Conservation (phyloP, 352 stramenopile species). For the Aphanomyces euteiches region DNA sequence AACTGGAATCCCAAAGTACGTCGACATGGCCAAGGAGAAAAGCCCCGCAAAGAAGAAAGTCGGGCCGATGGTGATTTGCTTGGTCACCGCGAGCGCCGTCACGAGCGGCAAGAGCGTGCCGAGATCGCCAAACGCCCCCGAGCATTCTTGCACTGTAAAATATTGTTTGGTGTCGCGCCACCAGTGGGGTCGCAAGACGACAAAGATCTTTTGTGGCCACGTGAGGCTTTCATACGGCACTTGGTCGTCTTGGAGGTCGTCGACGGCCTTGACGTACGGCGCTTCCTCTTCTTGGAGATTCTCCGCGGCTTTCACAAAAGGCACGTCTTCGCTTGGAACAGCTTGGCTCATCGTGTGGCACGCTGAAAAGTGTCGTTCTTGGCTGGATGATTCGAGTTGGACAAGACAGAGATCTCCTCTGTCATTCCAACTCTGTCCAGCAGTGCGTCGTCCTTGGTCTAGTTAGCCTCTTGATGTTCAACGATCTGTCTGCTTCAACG, state of each 20-base stretch:
- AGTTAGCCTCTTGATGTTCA: no score
- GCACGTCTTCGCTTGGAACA: no score
- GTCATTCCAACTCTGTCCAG: no score
- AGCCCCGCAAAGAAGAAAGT: conserved; percentile 90
- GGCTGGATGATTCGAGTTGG: no score
- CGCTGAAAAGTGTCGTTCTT: no score
- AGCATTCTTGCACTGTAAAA: conserved; percentile 73
- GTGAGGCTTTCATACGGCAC: conserved; percentile 36
- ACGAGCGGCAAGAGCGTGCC: conserved; percentile 93
- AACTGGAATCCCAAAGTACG: conserved; percentile 89
- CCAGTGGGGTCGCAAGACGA: conserved; percentile 56
- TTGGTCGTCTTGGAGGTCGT: not conserved
- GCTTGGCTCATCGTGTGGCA: no score
- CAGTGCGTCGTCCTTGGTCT: no score
- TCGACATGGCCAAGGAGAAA: conserved; percentile 81
- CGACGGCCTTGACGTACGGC: no score
- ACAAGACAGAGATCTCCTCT: no score
- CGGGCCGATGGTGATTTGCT: conserved; percentile 82
- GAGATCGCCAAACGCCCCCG: conserved; percentile 91
- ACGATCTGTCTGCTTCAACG: no score
- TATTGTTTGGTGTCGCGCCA: conserved; percentile 57
- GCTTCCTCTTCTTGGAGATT: no score
- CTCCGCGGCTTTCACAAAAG: no score
- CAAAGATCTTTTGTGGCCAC: conserved; percentile 47
- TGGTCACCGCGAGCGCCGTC: conserved; percentile 75